Conservation (phyloP, 1,139 yeast genomes). For the Scheffersomyces cryptocercus region DNA sequence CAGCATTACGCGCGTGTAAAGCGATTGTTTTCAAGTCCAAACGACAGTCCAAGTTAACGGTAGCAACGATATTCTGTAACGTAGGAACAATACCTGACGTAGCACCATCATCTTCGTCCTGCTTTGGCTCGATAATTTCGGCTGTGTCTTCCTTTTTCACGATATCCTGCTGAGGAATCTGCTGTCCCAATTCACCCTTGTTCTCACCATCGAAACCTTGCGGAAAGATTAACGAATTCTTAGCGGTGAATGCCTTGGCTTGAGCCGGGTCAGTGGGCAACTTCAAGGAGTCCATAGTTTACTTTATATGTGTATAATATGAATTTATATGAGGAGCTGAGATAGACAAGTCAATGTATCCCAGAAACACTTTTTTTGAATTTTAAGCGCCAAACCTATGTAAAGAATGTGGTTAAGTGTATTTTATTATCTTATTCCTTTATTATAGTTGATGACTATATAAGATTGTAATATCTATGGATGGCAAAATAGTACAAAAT, state of each 20-base stretch:
- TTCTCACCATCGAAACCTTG: conserved; percentile 39
- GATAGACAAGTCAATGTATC: conserved; percentile 50
- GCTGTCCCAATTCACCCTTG: conserved; percentile 7
- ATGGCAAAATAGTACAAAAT: conserved; percentile 1
- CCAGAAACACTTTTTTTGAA: conserved; percentile 15
- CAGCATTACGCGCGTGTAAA: conserved; percentile 98
- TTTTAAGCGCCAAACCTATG: not conserved
- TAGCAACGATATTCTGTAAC: conserved; percentile 94
- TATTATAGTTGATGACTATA: not conserved
- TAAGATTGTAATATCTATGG: not conserved
- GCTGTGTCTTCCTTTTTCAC: conserved; percentile 31
- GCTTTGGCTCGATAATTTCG: conserved; percentile 40
- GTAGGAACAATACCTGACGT: conserved; percentile 96
- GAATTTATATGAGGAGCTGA: conserved; percentile 14
- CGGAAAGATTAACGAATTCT: conserved; percentile 65
- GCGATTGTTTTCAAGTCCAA: conserved; percentile 96
- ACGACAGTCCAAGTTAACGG: conserved; percentile 95
- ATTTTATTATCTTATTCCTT: not conserved
- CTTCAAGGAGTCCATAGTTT: conserved; percentile 67
- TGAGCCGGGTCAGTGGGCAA: conserved; percentile 81
- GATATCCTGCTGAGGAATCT: conserved; percentile 16
- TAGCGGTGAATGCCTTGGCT: conserved; percentile 74
- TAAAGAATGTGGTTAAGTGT: not conserved
- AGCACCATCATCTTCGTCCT: conserved; percentile 63
- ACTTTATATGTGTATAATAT: conserved; percentile 6